These are phyloP conservation scores for Fusarium nematophilum DNA, from an alignment of 2,329 filamentous ascomycete species.

Conservation along the genomic window DNA sequence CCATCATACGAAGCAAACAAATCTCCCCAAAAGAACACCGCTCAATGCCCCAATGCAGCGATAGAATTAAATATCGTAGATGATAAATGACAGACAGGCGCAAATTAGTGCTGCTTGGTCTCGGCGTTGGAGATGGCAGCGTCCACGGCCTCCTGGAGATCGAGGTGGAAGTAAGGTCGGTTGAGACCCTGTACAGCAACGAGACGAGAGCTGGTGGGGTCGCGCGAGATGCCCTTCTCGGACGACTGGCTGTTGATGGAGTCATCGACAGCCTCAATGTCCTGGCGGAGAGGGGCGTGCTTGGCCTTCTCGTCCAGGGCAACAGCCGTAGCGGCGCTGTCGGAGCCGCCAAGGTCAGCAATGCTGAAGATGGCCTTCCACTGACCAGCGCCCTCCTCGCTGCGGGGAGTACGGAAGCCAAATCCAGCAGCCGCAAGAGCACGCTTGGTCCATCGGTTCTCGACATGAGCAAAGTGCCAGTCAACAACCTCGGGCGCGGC, in stretches of 20 bases:
- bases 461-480: slow-evolving; percentile 64
- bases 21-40: slow-evolving; percentile 13
- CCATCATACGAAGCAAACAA: background rate
- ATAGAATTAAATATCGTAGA: slow-evolving; percentile 4
- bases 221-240: slow-evolving; percentile 44
- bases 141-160: slow-evolving; percentile 61
- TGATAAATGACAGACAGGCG: background rate
- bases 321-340: slow-evolving; percentile 68
- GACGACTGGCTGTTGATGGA: slow-evolving; percentile 37
- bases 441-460: slow-evolving; percentile 67
- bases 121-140: slow-evolving; percentile 54
- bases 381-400: slow-evolving; percentile 42
- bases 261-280: slow-evolving; percentile 45
- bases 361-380: slow-evolving; percentile 91
- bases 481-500: slow-evolving; percentile 58
- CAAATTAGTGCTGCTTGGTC: slow-evolving; percentile 40
- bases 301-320: slow-evolving; percentile 69
- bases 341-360: slow-evolving; percentile 80
- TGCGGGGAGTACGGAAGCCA: slow-evolving; percentile 54
- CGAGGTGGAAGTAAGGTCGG: slow-evolving; percentile 64
- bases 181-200: slow-evolving; percentile 59
- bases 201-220: slow-evolving; percentile 46
- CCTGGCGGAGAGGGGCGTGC: slow-evolving; percentile 33
- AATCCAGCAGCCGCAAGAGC: slow-evolving; percentile 66
- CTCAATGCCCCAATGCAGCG: slow-evolving; percentile 1